Conservation (phyloP, 2,329 filamentous ascomycete species). For the Davidsoniella australis region DNA sequence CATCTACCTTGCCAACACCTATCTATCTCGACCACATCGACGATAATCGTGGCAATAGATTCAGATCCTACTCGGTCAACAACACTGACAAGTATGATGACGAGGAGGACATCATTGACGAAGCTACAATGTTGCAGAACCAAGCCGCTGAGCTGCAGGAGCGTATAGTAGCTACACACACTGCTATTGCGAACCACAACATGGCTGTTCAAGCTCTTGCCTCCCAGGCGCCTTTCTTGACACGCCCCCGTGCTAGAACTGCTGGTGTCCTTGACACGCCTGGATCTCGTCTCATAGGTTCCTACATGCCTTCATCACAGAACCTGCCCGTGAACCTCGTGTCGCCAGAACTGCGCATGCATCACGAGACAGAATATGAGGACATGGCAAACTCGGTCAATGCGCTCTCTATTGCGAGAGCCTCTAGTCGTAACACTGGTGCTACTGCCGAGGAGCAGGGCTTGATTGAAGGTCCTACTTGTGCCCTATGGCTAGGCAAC, state of each 20-base stretch:
- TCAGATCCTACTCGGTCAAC: slow-evolving; percentile 96
- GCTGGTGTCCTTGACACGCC: slow-evolving; percentile 79
- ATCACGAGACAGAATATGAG: slow-evolving; percentile 63
- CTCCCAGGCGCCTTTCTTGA: slow-evolving; percentile 56
- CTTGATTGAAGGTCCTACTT: slow-evolving; percentile 66
- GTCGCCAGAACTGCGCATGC: slow-evolving; percentile 55
- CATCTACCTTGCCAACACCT: slow-evolving; percentile 59
- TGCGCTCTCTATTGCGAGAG: slow-evolving; percentile 53
- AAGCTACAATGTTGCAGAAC: slow-evolving; percentile 31
- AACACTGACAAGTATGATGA: slow-evolving; percentile 95
- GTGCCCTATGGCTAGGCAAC: slow-evolving; percentile 90
- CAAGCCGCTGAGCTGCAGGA: slow-evolving; percentile 45
- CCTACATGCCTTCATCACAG: slow-evolving; percentile 56
- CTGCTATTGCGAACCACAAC: slow-evolving; percentile 76
- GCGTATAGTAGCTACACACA: slow-evolving; percentile 45
- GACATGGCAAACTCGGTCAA: slow-evolving; percentile 70
- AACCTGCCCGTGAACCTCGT: slow-evolving; percentile 56
- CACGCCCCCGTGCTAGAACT: slow-evolving; percentile 73
- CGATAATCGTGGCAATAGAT: slow-evolving; percentile 66
- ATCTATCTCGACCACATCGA: slow-evolving; percentile 55
- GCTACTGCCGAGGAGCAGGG: slow-evolving; percentile 61
- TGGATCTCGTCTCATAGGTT: slow-evolving; percentile 45
- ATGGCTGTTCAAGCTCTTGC: slow-evolving; percentile 84
- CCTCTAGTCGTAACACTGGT: slow-evolving; percentile 49
- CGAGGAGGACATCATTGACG: slow-evolving; percentile 62